Evolutionary conservation across 75 land plant genomes (phyloP), one percentile per base, ranked within the genome.

Genomic region (Cryptomeria japonica): DNA sequence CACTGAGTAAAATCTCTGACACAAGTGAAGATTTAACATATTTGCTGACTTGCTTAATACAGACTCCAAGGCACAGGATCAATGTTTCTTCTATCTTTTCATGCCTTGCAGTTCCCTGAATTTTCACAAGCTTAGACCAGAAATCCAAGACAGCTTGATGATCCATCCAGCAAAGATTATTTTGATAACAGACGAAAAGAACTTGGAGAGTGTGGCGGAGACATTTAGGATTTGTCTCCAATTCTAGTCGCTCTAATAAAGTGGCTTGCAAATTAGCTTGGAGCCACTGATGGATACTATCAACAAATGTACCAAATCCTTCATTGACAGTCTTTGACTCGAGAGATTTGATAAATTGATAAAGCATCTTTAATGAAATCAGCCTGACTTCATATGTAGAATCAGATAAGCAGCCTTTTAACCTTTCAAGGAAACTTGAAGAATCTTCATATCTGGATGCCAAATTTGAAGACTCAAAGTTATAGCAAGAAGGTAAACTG

Each of bases 381-480:
- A 96, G 90, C 73, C 99, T 93, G 77, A 98, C 99, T 91, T 98
- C 99, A 90, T 98, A 96, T 83, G 92, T 90, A 38, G 89, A 22
- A 90, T 96, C 91, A 38, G 93, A 93, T 32, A 97, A 72, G 77
- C 92, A 94, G 28, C 68, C 89, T 36, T 86, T 78, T 77, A 94
- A 80, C 86, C 88, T 86, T 51, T 88, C 87, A 88, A 83, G 68
- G 10, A 53, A 53, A 15, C 56, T 68, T 47, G 39, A 32, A 44
- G 84, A 82, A 82, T 82, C 49, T 82, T 82, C 84, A 82, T n/a
- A 44, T 49, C 31, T 44, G 51, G 28, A 46, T 44, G 51, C 41
- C 5, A 25, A 82, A 82, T 82, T 49, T 34, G 37, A 32, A 75
- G 77, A 75, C 2, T 75, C 13, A 55, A 80, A 73, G 16, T 47